These are phyloP conservation scores for Chara braunii DNA, from an alignment of 139 green algal species.

Conservation along the genomic window DNA sequence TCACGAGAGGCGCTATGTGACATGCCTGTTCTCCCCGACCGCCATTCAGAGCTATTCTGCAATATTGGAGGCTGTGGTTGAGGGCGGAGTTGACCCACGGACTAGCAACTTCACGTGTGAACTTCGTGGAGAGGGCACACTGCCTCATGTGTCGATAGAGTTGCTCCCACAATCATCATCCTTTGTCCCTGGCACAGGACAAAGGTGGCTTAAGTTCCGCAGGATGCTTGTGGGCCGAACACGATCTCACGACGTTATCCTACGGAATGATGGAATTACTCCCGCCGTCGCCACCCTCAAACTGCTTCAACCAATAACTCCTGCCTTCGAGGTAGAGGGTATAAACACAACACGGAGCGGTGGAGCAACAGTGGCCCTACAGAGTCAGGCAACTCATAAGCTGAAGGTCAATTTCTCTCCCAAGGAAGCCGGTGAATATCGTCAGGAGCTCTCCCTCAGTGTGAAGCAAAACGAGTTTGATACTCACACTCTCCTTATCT, in stretches of 20 bases:
- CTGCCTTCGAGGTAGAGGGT: too few species aligned
- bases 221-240: background rate
- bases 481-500: conserved; percentile 48
- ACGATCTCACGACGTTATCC: background rate
- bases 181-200: too few species aligned
- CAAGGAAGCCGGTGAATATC: conserved; percentile 20
- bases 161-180: too few species aligned
- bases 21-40: conserved; percentile 51
- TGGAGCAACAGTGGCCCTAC: too few species aligned
- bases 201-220: too few species aligned
- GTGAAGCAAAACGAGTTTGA: conserved; percentile 69
- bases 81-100: conserved; percentile 51
- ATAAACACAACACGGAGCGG: too few species aligned
- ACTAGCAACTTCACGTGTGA: conserved; percentile 61
- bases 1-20: conserved; percentile 46
- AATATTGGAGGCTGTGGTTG: conserved; percentile 59
- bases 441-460: conserved; percentile 26
- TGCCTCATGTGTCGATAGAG: conserved; percentile 51
- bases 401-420: too few species aligned
- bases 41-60: conserved; percentile 60
- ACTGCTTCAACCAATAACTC: too few species aligned
- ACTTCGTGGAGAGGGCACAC: conserved; percentile 61
- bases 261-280: conserved; percentile 67
- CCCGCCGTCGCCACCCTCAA: too few species aligned
- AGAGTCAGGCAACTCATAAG: too few species aligned